Conservation (phyloP, 2,329 filamentous ascomycete species). For the Exophiala aquamarina region DNA sequence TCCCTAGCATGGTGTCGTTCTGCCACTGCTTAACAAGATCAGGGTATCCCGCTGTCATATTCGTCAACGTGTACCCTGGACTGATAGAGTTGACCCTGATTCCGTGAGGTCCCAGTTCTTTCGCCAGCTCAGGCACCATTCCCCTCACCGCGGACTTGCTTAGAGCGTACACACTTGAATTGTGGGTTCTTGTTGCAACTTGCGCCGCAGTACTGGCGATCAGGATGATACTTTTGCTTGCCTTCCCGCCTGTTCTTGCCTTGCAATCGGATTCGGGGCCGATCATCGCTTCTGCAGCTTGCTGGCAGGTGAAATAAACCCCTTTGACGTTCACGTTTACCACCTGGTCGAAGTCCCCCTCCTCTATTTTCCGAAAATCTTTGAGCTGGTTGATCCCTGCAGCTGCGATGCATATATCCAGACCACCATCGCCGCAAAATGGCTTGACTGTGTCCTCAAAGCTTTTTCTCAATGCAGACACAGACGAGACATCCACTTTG, state of each 20-base stretch:
- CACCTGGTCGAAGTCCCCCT: constrained; percentile 1
- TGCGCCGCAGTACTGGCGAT: neutral
- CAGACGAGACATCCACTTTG: constrained; percentile 4
- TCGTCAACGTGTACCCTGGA: neutral
- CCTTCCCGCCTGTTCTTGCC: neutral
- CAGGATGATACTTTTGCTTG: constrained; percentile 2
- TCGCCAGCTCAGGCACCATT: constrained; percentile 3
- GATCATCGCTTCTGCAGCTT: neutral
- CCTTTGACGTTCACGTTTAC: constrained; percentile 2
- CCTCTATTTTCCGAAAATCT: neutral
- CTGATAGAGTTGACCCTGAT: constrained; percentile 5
- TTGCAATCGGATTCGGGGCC: neutral
- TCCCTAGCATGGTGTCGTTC: constrained; percentile 2
- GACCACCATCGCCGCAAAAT: neutral
- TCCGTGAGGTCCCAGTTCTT: neutral
- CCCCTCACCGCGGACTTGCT: constrained; percentile 2
- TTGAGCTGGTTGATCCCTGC: constrained; percentile 5
- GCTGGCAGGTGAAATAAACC: constrained; percentile 6
- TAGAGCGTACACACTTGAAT: constrained; percentile 1
- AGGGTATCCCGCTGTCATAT: constrained; percentile 4
- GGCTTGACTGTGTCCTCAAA: constrained; percentile 1
- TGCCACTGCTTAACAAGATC: constrained; percentile 2
- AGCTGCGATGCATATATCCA: constrained; percentile 2
- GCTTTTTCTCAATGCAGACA: neutral
- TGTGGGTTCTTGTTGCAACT: neutral